A percentile compares a stretch with the other conserved stretches of the same genome.
Conservation (phyloP, 257 asterid genomes). For the Coffea canephora region DNA sequence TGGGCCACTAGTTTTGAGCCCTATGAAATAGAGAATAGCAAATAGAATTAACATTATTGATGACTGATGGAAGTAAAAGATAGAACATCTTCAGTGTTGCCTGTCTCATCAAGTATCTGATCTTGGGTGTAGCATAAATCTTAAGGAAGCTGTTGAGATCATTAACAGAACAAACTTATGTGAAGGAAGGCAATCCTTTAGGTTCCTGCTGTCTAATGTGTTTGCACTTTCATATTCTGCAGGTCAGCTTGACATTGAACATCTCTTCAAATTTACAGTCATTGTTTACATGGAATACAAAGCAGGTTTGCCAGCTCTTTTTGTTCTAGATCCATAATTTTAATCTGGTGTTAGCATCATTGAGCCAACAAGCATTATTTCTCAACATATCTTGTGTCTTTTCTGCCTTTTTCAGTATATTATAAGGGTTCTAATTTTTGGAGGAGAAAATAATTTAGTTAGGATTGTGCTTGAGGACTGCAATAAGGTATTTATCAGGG, state of each 20-base stretch:
- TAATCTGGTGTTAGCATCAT: not conserved
- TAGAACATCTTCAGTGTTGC: not conserved
- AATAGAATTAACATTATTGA: not conserved
- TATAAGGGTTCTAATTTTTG: not conserved
- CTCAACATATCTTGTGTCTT: not conserved
- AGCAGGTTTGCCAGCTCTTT: slow-evolving; percentile 48
- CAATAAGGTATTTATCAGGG: no score
- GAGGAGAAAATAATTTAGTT: no score
- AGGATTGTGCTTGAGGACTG: no score
- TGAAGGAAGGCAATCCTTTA: not conserved
- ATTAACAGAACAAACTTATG: not conserved
- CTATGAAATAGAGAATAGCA: not conserved
- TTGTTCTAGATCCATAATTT: not conserved
- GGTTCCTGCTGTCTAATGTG: not conserved
- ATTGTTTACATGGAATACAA: slow-evolving; percentile 76
- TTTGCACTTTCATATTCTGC: slow-evolving; percentile 16
- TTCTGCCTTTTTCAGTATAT: not conserved
- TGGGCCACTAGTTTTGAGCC: no score
- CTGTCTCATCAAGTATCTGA: not conserved
- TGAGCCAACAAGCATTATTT: not conserved
- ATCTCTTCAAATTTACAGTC: slow-evolving; percentile 59
- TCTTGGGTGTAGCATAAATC: not conserved
- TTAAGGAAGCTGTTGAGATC: not conserved
- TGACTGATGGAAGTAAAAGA: not conserved
- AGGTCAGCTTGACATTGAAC: slow-evolving; percentile 76